phyloP scores from a whole-genome alignment of 371 early-diverging fungal genomes.

The Rhizopus sp. region DNA sequence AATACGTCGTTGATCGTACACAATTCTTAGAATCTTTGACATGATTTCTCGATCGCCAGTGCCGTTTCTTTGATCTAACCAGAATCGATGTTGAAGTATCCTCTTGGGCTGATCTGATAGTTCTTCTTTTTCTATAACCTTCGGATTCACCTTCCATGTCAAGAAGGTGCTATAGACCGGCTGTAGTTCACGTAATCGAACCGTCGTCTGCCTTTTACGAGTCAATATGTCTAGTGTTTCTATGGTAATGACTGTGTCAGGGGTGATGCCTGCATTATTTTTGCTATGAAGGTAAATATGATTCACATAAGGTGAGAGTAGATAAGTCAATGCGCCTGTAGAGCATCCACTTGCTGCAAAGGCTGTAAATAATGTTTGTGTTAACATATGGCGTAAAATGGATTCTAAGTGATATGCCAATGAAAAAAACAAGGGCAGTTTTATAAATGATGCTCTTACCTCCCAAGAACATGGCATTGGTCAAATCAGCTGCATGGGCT shows the following conservation, averaged over 20 bases:
- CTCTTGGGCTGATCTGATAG: conserved; percentile 15
- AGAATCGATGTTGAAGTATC: conserved; percentile 40
- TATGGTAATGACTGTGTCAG: conserved; percentile 41
- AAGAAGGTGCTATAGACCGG: conserved; percentile 28
- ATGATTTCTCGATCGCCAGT: conserved; percentile 39
- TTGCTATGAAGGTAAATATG: conserved; percentile 31
- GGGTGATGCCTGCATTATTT: conserved; percentile 25
- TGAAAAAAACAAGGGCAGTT: conserved; percentile 2
- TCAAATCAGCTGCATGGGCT: conserved; percentile 38
- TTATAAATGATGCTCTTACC: conserved; percentile 24
- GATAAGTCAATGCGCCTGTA: conserved; percentile 45
- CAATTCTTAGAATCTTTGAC: conserved; percentile 37
- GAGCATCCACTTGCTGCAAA: conserved; percentile 46
- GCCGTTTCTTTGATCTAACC: conserved; percentile 46
- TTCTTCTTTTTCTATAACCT: conserved; percentile 21
- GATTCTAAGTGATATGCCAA: conserved; percentile 26
- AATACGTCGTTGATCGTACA: conserved; percentile 31
- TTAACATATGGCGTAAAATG: conserved; percentile 30
- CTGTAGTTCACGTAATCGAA: conserved; percentile 33
- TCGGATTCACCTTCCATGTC: conserved; percentile 42
- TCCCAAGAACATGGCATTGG: conserved; percentile 39
- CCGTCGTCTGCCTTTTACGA: conserved; percentile 29
- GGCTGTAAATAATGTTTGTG: conserved; percentile 35
- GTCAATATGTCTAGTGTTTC: conserved; percentile 46
- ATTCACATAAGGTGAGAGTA: conserved; percentile 48